These are phyloP conservation scores for Debaryomyces hansenii DNA, from an alignment of 805 yeast species.

Conservation along the genomic window DNA sequence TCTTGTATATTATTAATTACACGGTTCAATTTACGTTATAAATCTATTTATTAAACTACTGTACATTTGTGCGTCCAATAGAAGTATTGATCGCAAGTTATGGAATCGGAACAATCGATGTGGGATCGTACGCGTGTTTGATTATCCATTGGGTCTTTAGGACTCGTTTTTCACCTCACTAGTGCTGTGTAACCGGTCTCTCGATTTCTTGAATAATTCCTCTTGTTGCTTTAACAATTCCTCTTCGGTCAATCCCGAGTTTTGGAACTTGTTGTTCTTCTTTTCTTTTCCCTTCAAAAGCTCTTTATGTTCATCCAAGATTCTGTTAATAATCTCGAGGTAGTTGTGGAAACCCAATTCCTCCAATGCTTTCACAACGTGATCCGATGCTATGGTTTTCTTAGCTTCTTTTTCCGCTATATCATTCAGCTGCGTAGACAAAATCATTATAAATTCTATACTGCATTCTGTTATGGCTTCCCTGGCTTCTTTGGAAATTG, in stretches of 20 bases:
- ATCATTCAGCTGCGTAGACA: constrained; percentile 91
- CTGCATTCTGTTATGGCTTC: constrained; percentile 96
- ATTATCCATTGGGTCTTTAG: too few relatives aligned
- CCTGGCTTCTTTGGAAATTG: constrained; percentile 89
- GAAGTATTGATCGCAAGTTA: neutral
- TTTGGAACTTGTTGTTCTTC: constrained; percentile 89
- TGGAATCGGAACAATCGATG: neutral
- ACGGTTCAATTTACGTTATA: neutral
- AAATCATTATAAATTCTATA: constrained; percentile 91
- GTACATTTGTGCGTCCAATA: constrained; percentile 4
- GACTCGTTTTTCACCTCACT: constrained; percentile 14
- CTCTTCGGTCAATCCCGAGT: constrained; percentile 89
- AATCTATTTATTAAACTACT: constrained; percentile 8
- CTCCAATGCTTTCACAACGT: constrained; percentile 83
- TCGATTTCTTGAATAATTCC: constrained; percentile 78
- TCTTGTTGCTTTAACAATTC: constrained; percentile 91
- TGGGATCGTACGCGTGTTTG: too few relatives aligned
- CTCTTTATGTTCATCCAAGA: constrained; percentile 84
- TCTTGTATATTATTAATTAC: constrained; percentile 3
- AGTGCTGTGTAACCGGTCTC: constrained; percentile 56
- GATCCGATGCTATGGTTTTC: constrained; percentile 96
- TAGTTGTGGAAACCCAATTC: constrained; percentile 87
- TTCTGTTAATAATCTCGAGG: constrained; percentile 76
- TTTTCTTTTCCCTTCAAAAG: constrained; percentile 84
- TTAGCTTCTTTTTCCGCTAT: constrained; percentile 95